Base-by-base conservation (phyloP, 1,284 basidiomycete genomes). In the Leccinum pallidistipes region DNA sequence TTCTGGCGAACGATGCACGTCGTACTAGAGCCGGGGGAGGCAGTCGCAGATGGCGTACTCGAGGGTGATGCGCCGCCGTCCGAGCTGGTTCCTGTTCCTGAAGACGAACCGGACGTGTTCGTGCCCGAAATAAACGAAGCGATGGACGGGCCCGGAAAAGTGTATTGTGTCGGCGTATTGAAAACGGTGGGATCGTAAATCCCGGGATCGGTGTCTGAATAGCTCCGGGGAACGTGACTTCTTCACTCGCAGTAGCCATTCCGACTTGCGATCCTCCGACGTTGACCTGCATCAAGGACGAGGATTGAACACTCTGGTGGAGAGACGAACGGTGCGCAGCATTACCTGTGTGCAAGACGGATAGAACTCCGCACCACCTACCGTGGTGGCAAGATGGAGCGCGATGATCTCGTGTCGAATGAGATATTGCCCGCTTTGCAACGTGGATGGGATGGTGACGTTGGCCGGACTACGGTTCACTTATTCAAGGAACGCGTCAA, bases 221-320 rank as follows among this genome's bases (percentile, higher is more conserved):
- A 91, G 1, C 86, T 18, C 88, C 88, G 0, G 89, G 88, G 64
- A 90, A 79, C 32, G 72, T 77, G n/a, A 89, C 87, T 47, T 85
- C 82, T 60, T 83, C 80, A 65, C 69, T 70, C 3, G 69, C 52
- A 0, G 69, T 66, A 0, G 86, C 85, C 0, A 63, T 68, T 14
- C 81, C 85, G 5, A 76, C 80, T 27, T 81, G 80, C 43, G 72
- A 78, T 12, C 87, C 87, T 0, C 78, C 74, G 52, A 92, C 73
- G 45, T 74, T 77, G 64, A 91, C 66, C 73, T 91, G 86, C 7
- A 55, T 8, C 9, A 32, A 10, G n/a, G 5, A 59, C 2, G 0
- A 50, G 38, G 12, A 24, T 27, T 55, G 36, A 24, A 31, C 21
- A 51, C 18, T 14, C 18, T 34, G 18, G 14, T 16, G 29, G 18